A percentile compares a stretch with the other conserved stretches of the same genome.
phyloP scores from a whole-genome alignment of 2,329 filamentous ascomycete genomes.

The Herpotrichia juniperi region DNA sequence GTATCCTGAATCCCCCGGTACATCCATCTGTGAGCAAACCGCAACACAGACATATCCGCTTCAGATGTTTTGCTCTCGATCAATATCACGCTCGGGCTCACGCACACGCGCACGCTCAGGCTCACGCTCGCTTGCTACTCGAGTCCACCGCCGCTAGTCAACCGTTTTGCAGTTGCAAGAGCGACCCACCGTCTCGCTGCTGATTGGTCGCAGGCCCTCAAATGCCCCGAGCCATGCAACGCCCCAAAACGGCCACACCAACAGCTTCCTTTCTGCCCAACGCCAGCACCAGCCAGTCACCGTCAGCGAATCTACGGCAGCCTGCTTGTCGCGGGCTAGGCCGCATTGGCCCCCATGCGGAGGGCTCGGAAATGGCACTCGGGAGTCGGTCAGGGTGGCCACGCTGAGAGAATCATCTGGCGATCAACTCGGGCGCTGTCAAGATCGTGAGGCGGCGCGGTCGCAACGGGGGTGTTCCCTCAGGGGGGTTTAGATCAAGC shows the following conservation, averaged over 20 bases:
- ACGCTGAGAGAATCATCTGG: slow-evolving; percentile 8
- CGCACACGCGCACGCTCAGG: slow-evolving; percentile 3
- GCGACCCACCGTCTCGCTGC: slow-evolving; percentile 23
- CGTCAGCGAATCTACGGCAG: neutral
- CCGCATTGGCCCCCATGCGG: slow-evolving; percentile 33
- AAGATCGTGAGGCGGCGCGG: slow-evolving; percentile 31
- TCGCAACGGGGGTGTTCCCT: slow-evolving; percentile 17
- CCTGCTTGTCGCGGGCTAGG: slow-evolving; percentile 18
- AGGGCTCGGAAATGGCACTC: slow-evolving; percentile 30
- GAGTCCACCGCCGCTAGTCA: slow-evolving; percentile 35
- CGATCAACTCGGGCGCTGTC: slow-evolving; percentile 30
- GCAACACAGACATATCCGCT: too few species aligned
- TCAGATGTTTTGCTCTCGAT: too few species aligned
- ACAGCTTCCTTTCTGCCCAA: slow-evolving; percentile 13
- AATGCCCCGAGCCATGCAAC: slow-evolving; percentile 2
- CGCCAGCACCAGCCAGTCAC: neutral
- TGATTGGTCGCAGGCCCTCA: slow-evolving; percentile 21
- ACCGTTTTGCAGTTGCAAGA: slow-evolving; percentile 43
- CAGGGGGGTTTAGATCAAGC: slow-evolving; percentile 16
- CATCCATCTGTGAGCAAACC: slow-evolving; percentile 12
- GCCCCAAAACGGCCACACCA: slow-evolving; percentile 38
- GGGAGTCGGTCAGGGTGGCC: slow-evolving; percentile 25
- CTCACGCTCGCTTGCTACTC: slow-evolving; percentile 19
- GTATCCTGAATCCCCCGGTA: neutral
- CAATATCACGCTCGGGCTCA: too few species aligned